phyloP scores from a whole-genome alignment of 495 filamentous ascomycete genomes.

The Podospora tetraspora region DNA sequence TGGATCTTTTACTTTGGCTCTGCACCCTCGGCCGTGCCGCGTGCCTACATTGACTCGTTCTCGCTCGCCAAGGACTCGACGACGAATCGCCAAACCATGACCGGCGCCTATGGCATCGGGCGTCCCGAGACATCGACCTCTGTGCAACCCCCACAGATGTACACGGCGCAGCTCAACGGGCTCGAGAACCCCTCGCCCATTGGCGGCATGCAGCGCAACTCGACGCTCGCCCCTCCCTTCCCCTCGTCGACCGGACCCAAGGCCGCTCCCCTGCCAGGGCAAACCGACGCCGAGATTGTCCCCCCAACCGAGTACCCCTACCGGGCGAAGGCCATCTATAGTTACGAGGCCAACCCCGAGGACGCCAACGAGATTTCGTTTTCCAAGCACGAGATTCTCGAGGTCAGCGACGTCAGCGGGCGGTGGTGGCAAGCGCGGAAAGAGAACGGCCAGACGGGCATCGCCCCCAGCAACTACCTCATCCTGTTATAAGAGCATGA shows the following conservation, averaged over 20 bases:
- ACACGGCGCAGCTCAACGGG: slow-evolving; percentile 89
- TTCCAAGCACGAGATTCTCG: slow-evolving; percentile 90
- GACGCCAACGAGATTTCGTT: slow-evolving; percentile 97
- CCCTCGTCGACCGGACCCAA: slow-evolving; percentile 34
- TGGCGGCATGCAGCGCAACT: slow-evolving; percentile 57
- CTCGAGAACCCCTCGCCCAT: slow-evolving; percentile 95
- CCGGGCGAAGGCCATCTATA: slow-evolving; percentile 95
- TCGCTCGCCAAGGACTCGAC: slow-evolving; percentile 85
- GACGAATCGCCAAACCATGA: slow-evolving; percentile 62
- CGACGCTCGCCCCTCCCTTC: slow-evolving; percentile 29
- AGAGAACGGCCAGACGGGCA: slow-evolving; percentile 89
- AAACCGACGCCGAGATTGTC: slow-evolving; percentile 58
- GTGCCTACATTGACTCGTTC: slow-evolving; percentile 92
- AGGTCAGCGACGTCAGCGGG: slow-evolving; percentile 95
- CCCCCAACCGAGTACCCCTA: slow-evolving; percentile 93
- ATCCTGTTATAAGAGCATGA: slow-evolving; percentile 71
- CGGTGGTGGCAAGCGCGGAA: slow-evolving; percentile 99
- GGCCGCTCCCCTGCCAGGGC: slow-evolving; percentile 29
- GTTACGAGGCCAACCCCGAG: slow-evolving; percentile 95
- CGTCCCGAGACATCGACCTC: slow-evolving; percentile 80
- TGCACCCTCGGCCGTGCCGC: slow-evolving; percentile 77
- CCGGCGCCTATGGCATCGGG: slow-evolving; percentile 46
- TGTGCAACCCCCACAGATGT: slow-evolving; percentile 84
- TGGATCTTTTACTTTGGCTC: slow-evolving; percentile 99
- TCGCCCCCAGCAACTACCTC: slow-evolving; percentile 96